Conservation (phyloP, 352 stramenopile species). For the Peronospora farinosa region DNA sequence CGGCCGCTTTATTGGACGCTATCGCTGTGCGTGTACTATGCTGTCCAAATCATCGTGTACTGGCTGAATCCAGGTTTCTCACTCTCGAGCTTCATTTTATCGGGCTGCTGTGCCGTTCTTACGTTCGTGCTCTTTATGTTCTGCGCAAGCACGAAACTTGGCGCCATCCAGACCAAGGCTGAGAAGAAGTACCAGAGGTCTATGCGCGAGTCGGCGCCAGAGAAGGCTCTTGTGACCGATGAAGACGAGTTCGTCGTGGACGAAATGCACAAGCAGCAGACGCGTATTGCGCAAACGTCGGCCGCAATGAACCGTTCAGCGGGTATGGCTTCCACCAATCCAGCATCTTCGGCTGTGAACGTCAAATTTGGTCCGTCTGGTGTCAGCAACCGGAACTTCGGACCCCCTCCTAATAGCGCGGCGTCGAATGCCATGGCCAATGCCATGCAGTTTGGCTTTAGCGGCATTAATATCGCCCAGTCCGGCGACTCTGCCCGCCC, state of each 20-base stretch:
- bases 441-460: slow-evolving; percentile 31
- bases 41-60: slow-evolving; percentile 48
- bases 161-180: slow-evolving; percentile 79
- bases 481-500: slow-evolving; percentile 4
- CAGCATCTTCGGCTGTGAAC: slow-evolving; percentile 15
- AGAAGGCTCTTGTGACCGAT: slow-evolving; percentile 18
- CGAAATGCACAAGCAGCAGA: slow-evolving; percentile 48
- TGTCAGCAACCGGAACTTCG: slow-evolving; percentile 10
- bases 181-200: slow-evolving; percentile 69
- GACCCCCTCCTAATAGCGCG: slow-evolving; percentile 16
- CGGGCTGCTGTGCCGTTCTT: slow-evolving; percentile 31
- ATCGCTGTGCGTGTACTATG: slow-evolving; percentile 64
- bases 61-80: slow-evolving; percentile 57
- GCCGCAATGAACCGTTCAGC: slow-evolving; percentile 30
- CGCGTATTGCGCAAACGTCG: slow-evolving; percentile 47
- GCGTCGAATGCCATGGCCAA: slow-evolving; percentile 25
- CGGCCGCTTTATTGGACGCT: slow-evolving; percentile 61
- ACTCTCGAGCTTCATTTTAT: slow-evolving; percentile 51
- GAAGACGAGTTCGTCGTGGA: slow-evolving; percentile 33
- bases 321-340: slow-evolving; percentile 20
- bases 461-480: slow-evolving; percentile 13
- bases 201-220: slow-evolving; percentile 32
- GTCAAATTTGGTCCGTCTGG: slow-evolving; percentile 24
- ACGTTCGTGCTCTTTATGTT: slow-evolving; percentile 67
- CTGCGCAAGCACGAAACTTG: slow-evolving; percentile 73